Percentiles rank a stretch among this genome's conserved stretches.
phyloP scores from a whole-genome alignment of 441 rosid species.

The Kokia cookei region DNA sequence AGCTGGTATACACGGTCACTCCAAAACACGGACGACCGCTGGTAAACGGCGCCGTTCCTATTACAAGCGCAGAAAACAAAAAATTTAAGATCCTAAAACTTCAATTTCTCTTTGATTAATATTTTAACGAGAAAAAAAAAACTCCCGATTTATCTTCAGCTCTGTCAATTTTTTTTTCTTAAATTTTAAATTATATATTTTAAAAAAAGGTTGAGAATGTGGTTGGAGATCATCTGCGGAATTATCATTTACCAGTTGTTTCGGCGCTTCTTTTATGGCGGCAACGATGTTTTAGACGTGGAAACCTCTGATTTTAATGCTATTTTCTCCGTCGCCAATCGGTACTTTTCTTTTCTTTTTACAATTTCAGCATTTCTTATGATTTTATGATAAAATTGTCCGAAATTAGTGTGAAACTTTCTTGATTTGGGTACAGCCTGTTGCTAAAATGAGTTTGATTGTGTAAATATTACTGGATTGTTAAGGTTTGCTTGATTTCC shows the following conservation, averaged over 20 bases:
- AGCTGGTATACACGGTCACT: no score
- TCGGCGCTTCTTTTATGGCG: constrained; percentile 49
- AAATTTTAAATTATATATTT: no score
- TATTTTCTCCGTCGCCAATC: constrained; percentile 65
- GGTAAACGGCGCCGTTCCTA: background rate
- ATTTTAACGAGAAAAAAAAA: no score
- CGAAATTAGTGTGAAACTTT: background rate
- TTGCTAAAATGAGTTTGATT: background rate
- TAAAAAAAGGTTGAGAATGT: constrained; percentile 25
- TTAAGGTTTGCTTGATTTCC: background rate
- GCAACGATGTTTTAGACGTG: constrained; percentile 42
- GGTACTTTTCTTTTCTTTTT: constrained; percentile 24
- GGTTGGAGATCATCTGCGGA: constrained; percentile 70
- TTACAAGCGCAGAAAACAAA: background rate
- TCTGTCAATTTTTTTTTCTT: no score
- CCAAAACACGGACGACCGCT: background rate
- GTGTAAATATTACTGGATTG: background rate
- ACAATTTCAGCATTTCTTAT: background rate
- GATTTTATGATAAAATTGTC: background rate
- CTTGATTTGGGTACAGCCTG: background rate
- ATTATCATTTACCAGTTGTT: constrained; percentile 50
- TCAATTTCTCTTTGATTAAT: no score
- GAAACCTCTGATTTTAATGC: constrained; percentile 60
- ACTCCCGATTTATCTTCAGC: no score
- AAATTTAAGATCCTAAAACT: background rate